Base-by-base conservation (phyloP, 2,329 filamentous ascomycete species). In the Hypoxylon sp. region DNA sequence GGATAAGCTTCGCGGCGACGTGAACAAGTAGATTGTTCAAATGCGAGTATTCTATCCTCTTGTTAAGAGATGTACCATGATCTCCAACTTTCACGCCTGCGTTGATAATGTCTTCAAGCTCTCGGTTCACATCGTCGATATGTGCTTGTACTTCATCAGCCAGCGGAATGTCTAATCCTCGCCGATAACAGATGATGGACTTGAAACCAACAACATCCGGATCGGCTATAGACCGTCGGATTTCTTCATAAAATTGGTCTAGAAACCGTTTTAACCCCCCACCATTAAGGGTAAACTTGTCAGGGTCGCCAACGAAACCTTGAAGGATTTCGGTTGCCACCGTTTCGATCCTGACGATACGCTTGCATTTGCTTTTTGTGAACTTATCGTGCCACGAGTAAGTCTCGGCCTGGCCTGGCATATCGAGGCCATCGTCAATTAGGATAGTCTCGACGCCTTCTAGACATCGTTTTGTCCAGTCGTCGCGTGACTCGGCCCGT, bases 111-210 rank as follows among this genome's bases (percentile, higher is more conserved):
- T 72, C 59, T 13, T 69, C 60, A 30, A 87, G 83, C 1, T 80
- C 81, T 25, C 81, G 76, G 10, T 82, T 73, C 0, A 81, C 80
- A 0, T 74, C 82, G 1, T 83, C 81, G 0, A 84, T 77, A 59
- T 85, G 81, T 6, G 84, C 76, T 17, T 75, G 81, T 6, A 84
- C 76, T n/a, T 75, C 70, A 7, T 35, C 17, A 3, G 2, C 22
- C 1, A 71, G 70, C 0, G 86, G 81, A 14, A 95, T 83, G 42
- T 88, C 86, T 5, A 95, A 83, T 0, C 93, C 93, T 0, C 90
- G 92, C 13, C 93, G 87, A 77, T 96, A 96, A 80, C 93, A 95
- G 61, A 97, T 88, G 54, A 95, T 89, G 0, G 90, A 92, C 79
- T 97, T 96, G 85, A 97, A 97, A 1, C 88, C 93, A 1, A 89